Evolutionary conservation across 1,284 basidiomycete species (phyloP).

Genomic region (Ganoderma boninense): DNA sequence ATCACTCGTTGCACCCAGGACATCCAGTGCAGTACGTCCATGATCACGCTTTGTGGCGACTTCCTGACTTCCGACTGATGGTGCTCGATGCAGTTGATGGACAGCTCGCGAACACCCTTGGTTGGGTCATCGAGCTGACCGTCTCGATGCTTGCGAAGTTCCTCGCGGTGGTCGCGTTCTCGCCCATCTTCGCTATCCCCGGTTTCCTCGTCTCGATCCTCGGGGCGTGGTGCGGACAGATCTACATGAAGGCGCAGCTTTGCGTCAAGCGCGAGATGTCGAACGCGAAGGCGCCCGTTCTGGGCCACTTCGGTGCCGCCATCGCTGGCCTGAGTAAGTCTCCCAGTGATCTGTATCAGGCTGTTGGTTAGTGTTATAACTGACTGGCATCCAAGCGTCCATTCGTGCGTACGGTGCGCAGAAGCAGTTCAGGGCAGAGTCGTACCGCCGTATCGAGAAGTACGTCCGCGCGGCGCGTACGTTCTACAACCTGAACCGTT

Average conservation of each 20-base stretch:
- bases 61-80: neutral
- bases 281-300: conserved; percentile 71
- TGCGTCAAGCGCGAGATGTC: conserved; percentile 82
- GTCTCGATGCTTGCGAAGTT: conserved; percentile 48
- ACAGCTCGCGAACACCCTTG: conserved; percentile 37
- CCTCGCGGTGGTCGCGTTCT: conserved; percentile 54
- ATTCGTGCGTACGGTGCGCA: conserved; percentile 69
- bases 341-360: neutral
- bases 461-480: conserved; percentile 55
- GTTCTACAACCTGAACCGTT: conserved; percentile 62
- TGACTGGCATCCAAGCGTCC: conserved; percentile 50
- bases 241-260: conserved; percentile 78
- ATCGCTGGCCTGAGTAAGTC: conserved; percentile 67
- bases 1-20: conserved; percentile 68
- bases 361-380: no score
- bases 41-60: no score
- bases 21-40: conserved; percentile 50
- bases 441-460: conserved; percentile 54
- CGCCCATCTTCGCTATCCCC: conserved; percentile 53
- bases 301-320: conserved; percentile 76
- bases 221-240: conserved; percentile 56
- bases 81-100: conserved; percentile 45
- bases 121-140: conserved; percentile 40
- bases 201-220: conserved; percentile 50
- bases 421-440: conserved; percentile 54